Base-by-base conservation (phyloP, 768 basidiomycete species). In the Mycena vitilis region DNA sequence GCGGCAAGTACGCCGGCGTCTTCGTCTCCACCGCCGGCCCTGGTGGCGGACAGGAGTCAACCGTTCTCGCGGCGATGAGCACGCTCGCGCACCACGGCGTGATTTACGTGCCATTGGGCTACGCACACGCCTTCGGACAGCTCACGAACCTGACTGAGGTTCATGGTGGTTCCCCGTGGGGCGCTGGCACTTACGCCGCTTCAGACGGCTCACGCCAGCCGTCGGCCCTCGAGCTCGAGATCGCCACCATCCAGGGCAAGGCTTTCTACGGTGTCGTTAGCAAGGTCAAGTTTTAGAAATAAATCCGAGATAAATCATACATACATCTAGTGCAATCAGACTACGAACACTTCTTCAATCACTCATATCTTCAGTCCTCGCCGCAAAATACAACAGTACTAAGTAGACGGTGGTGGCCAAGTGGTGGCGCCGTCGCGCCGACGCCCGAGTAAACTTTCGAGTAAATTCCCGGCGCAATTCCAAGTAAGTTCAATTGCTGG, bases 1-100 rank as follows among this genome's bases (percentile, higher is more conserved):
- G 84, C 22, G 95, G 94, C 72, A 96, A 96, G 78, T 90, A 87
- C 70, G 94, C 86, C 4, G 85, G 89, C 13, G 79, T 88, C 48
- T 95, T 95, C 81, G 87, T 92, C 56, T 90, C 90, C n/a, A 90
- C 91, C 0, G 91, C 85, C 1, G 81, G 84, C 20, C 87, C 84
- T 12, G 93, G 94, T 61, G 93, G 94, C 65, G 95, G 95, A n/a
- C 94, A 95, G 72, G 91, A 91, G 74, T 64, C 81, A 4, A 92
- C 91, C 8, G 82, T 81, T 48, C 70, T 88, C 30, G 82, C 73
- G 52, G 73, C 81, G 48, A 75, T 93, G 75, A 86, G 86, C 61
- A 87, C 91, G 52, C 74, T 95, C 63, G 75, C 83, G 8, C 93
- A 95, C 76, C 92, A 94, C 65, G 93, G 92, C 22, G 87, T 92